These are phyloP conservation scores for Chernovozyma sophiae-reginae DNA, from an alignment of 1,139 yeast species.

Conservation along the genomic window DNA sequence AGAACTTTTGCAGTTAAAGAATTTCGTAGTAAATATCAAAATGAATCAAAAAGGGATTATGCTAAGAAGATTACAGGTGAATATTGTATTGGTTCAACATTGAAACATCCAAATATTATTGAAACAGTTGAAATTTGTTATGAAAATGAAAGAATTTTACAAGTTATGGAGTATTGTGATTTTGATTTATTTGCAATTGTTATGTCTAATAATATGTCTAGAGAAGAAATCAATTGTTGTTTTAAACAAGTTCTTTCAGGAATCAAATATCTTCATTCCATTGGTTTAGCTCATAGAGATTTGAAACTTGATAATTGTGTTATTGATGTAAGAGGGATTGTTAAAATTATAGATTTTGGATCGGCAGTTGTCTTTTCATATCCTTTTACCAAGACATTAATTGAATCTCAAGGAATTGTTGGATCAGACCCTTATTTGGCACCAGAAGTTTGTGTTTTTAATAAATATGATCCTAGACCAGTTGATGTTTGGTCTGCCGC, in stretches of 20 bases:
- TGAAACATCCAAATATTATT: slow-evolving; percentile 86
- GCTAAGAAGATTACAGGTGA: slow-evolving; percentile 94
- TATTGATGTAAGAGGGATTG: slow-evolving; percentile 77
- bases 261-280: slow-evolving; percentile 75
- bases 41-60: slow-evolving; percentile 80
- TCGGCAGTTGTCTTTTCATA: slow-evolving; percentile 91
- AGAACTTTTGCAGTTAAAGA: slow-evolving; percentile 88
- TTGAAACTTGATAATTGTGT: slow-evolving; percentile 92
- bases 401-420: slow-evolving; percentile 85
- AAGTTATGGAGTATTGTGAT: slow-evolving; percentile 95
- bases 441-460: slow-evolving; percentile 85
- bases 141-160: slow-evolving; percentile 82
- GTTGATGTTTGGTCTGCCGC: slow-evolving; percentile 96
- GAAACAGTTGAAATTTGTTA: slow-evolving; percentile 89
- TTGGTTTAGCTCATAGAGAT: slow-evolving; percentile 91
- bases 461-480: slow-evolving; percentile 83
- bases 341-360: slow-evolving; percentile 90
- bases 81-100: slow-evolving; percentile 88
- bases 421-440: slow-evolving; percentile 95
- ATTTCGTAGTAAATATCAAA: slow-evolving; percentile 72
- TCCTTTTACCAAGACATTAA: slow-evolving; percentile 77
- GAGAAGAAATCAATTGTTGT: slow-evolving; percentile 84
- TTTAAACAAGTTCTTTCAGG: slow-evolving; percentile 84
- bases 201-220: slow-evolving; percentile 89
- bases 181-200: slow-evolving; percentile 91